Evolutionary conservation across 108 stramenopile genomes (phyloP).

Genomic region (Cylindrotheca closterium): DNA sequence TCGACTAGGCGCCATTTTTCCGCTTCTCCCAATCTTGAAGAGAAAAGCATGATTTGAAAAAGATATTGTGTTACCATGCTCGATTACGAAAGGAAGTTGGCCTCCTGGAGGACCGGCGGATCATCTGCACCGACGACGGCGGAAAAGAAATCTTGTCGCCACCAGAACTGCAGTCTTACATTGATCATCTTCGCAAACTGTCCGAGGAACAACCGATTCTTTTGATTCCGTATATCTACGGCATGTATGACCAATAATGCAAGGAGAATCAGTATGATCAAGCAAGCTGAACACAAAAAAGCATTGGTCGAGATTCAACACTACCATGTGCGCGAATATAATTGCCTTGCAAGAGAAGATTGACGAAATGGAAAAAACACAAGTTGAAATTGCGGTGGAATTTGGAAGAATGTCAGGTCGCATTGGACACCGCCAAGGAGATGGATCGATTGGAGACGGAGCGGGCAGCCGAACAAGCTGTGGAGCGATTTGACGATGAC

Average conservation of each 20-base stretch:
- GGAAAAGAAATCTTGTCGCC: conserved; percentile 5
- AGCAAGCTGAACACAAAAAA: too few relatives aligned
- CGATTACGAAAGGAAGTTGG: neutral
- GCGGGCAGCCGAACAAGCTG: neutral
- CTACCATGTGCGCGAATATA: too few relatives aligned
- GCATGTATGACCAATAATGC: conserved; percentile 9
- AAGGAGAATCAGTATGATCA: too few relatives aligned
- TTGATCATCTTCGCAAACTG: conserved; percentile 2
- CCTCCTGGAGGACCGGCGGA: too few relatives aligned
- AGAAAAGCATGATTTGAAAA: neutral
- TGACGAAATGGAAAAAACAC: conserved; percentile 6
- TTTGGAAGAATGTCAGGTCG: conserved; percentile 9
- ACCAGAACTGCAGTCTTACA: conserved; percentile 4
- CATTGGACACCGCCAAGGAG: neutral
- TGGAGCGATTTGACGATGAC: too few relatives aligned
- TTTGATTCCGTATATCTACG: conserved; percentile 6
- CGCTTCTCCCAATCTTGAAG: neutral
- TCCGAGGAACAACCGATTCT: conserved; percentile 4
- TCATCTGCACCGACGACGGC: neutral
- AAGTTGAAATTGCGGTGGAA: conserved; percentile 1
- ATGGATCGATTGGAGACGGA: neutral
- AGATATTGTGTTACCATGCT: conserved; percentile 2
- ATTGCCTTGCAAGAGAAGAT: conserved; percentile 8
- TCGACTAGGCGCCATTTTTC: neutral
- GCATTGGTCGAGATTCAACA: too few relatives aligned